A percentile compares a stretch with the other conserved stretches of the same genome.
phyloP scores from a whole-genome alignment of 2,329 filamentous ascomycete species.

The Beauveria pseudobassiana region DNA sequence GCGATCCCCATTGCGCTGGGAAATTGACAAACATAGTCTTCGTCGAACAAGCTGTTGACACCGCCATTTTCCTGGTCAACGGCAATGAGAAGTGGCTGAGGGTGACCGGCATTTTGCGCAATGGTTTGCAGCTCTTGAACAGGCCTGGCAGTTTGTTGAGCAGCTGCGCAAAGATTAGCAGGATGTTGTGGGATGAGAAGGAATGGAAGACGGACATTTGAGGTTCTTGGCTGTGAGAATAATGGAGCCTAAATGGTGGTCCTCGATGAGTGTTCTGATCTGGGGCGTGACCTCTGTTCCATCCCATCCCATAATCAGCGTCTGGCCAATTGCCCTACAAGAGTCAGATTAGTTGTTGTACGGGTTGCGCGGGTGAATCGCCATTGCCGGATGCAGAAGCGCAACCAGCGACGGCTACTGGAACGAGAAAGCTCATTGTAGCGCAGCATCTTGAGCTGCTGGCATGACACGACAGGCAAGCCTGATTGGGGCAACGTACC shows the following conservation, averaged over 20 bases:
- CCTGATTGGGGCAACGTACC: slow-evolving; percentile 42
- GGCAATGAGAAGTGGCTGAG: slow-evolving; percentile 80
- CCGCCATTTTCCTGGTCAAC: slow-evolving; percentile 97
- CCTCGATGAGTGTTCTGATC: slow-evolving; percentile 71
- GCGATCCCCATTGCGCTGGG: slow-evolving; percentile 95
- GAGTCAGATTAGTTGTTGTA: neutral
- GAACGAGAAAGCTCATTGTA: neutral
- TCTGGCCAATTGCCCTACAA: slow-evolving; percentile 62
- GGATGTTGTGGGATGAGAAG: slow-evolving; percentile 11
- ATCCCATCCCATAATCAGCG: slow-evolving; percentile 80
- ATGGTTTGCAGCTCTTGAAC: slow-evolving; percentile 90
- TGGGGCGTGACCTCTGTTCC: slow-evolving; percentile 77
- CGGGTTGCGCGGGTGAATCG: neutral
- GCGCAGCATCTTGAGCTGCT: neutral
- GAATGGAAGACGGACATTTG: slow-evolving; percentile 52
- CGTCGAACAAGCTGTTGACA: slow-evolving; percentile 93
- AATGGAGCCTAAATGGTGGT: slow-evolving; percentile 83
- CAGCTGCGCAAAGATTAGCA: slow-evolving; percentile 50
- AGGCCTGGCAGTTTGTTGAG: slow-evolving; percentile 78
- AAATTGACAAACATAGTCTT: slow-evolving; percentile 92
- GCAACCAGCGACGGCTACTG: neutral
- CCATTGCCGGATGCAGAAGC: neutral
- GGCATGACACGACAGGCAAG: neutral
- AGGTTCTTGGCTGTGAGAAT: slow-evolving; percentile 77
- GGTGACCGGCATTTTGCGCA: slow-evolving; percentile 83